Conservation (phyloP, 495 filamentous ascomycete species). For the Oleoguttula mirabilis region DNA sequence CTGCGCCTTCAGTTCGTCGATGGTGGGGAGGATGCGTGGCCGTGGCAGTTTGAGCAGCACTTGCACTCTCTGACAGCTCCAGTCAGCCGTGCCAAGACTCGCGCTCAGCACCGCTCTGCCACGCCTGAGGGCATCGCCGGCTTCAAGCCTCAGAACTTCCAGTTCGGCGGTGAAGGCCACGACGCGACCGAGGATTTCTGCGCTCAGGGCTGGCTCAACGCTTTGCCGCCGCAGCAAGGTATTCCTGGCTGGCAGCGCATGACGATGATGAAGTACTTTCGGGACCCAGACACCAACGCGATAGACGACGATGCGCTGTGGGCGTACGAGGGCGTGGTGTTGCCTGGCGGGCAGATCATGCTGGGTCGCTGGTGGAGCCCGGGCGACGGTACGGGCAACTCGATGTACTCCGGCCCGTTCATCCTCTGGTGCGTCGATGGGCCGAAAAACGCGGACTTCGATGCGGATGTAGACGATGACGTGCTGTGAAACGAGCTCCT, state of each 20-base stretch:
- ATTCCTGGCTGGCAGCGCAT: slow-evolving; percentile 31
- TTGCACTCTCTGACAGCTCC: slow-evolving; percentile 17
- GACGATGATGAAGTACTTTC: slow-evolving; percentile 31
- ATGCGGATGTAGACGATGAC: no score
- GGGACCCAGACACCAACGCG: slow-evolving; percentile 9
- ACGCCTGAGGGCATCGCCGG: background rate
- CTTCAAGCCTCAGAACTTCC: slow-evolving; percentile 13
- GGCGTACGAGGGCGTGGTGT: slow-evolving; percentile 33
- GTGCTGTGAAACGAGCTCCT: no score
- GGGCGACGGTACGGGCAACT: slow-evolving; percentile 6
- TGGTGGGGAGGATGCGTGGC: slow-evolving; percentile 17
- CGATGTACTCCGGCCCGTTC: slow-evolving; percentile 24
- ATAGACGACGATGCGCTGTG: slow-evolving; percentile 23
- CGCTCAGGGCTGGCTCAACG: slow-evolving; percentile 28
- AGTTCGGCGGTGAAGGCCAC: slow-evolving; percentile 19
- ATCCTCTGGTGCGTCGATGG: slow-evolving; percentile 21
- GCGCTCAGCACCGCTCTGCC: slow-evolving; percentile 23
- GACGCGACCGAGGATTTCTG: slow-evolving; percentile 23
- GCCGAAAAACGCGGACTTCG: slow-evolving; percentile 2
- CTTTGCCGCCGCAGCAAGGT: slow-evolving; percentile 25
- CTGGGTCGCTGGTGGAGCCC: slow-evolving; percentile 31
- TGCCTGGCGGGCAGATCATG: slow-evolving; percentile 31
- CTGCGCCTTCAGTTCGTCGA: slow-evolving; percentile 9
- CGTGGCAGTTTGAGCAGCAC: slow-evolving; percentile 22
- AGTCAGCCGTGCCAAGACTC: slow-evolving; percentile 13